Conservation (phyloP, 75 land plant genomes). For the Cunninghamia lanceolata region DNA sequence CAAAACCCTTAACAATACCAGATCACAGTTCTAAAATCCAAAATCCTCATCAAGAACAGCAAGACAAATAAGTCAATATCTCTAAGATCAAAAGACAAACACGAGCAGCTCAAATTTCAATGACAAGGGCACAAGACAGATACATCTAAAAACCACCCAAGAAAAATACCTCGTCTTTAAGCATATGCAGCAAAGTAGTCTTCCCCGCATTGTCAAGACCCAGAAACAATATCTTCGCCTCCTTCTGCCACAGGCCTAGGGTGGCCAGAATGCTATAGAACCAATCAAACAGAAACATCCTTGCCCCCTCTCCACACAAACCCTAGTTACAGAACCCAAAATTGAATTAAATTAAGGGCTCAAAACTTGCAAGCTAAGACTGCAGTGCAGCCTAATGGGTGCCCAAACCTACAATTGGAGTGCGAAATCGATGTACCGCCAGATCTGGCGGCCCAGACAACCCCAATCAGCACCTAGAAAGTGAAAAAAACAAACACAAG, state of each 20-base stretch:
- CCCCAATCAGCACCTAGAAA: neutral
- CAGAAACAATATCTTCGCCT: slow-evolving; percentile 20
- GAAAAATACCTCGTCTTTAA: slow-evolving; percentile 64
- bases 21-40: neutral
- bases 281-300: slow-evolving; percentile 2
- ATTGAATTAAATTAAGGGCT: neutral
- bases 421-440: neutral
- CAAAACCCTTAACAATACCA: neutral
- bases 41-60: neutral
- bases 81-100: neutral
- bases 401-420: neutral
- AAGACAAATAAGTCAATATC: neutral
- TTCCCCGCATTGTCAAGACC: slow-evolving; percentile 36
- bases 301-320: neutral
- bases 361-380: neutral
- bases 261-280: slow-evolving; percentile 6
- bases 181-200: slow-evolving; percentile 48
- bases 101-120: neutral
- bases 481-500: neutral
- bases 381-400: neutral
- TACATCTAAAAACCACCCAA: neutral
- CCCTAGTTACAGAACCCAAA: neutral
- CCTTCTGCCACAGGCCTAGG: slow-evolving; percentile 7
- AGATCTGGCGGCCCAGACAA: neutral
- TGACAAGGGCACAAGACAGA: neutral